phyloP scores from a whole-genome alignment of 805 yeast genomes.

The Ogataea henricii region DNA sequence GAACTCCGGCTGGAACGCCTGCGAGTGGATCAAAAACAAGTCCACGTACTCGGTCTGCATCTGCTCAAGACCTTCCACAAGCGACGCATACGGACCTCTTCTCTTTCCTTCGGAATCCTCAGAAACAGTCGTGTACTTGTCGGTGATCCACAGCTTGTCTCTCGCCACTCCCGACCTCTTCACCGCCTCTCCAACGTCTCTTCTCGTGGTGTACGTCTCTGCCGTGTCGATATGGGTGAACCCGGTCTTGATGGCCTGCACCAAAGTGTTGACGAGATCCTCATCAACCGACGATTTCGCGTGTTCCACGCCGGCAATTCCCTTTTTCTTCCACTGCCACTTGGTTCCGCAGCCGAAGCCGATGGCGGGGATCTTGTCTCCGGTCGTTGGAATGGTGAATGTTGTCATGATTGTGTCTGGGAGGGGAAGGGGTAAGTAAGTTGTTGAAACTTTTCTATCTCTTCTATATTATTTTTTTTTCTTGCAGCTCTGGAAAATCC shows the following conservation, averaged over 20 bases:
- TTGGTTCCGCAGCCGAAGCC: conserved; percentile 60
- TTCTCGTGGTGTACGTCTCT: conserved; percentile 59
- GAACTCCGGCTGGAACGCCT: conserved; percentile 42
- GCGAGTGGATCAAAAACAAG: conserved; percentile 61
- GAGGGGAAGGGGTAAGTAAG: not conserved
- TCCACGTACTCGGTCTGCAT: conserved; percentile 57
- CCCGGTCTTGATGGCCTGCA: conserved; percentile 50
- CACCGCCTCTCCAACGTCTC: conserved; percentile 60
- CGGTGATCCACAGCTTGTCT: conserved; percentile 56
- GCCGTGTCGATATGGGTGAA: conserved; percentile 67
- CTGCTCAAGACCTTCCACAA: conserved; percentile 46
- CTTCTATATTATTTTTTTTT: no score
- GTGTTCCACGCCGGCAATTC: conserved; percentile 19
- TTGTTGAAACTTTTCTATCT: no score
- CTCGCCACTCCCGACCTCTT: conserved; percentile 43
- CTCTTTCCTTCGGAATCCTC: conserved; percentile 29
- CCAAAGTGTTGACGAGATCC: conserved; percentile 47
- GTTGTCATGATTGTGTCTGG: not conserved
- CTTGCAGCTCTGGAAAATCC: not conserved
- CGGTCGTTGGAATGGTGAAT: conserved; percentile 5
- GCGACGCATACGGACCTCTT: conserved; percentile 47
- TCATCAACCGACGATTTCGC: conserved; percentile 29
- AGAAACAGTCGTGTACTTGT: conserved; percentile 49
- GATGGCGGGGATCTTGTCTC: conserved; percentile 22
- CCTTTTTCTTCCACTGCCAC: conserved; percentile 46